A percentile compares a stretch with the other conserved stretches of the same genome.
Conservation (phyloP, 495 filamentous ascomycete species). For the Copromyces sp. region DNA sequence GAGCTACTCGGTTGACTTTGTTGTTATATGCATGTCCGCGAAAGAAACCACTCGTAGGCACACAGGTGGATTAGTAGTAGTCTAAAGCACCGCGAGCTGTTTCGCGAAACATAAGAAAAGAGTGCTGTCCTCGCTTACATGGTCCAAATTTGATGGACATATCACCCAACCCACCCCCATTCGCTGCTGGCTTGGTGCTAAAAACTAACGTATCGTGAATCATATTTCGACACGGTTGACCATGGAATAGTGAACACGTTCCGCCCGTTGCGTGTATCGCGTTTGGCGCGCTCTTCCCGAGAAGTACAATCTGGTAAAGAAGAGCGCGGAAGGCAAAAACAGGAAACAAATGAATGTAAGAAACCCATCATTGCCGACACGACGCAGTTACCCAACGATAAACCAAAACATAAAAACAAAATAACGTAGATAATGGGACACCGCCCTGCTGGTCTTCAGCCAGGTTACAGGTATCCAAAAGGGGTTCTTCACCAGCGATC, state of each 20-base stretch:
- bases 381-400: not conserved
- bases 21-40: too few species aligned
- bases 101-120: too few species aligned
- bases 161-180: too few species aligned
- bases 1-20: too few species aligned
- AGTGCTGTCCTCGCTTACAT: too few species aligned
- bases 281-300: not conserved
- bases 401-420: not conserved
- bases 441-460: not conserved
- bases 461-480: not conserved
- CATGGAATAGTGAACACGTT: not conserved
- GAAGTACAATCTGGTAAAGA: not conserved
- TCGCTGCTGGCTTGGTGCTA: too few species aligned
- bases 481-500: not conserved
- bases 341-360: not conserved
- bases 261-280: not conserved
- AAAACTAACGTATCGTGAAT: not conserved
- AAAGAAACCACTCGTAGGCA: too few species aligned
- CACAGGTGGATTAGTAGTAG: too few species aligned
- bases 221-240: not conserved
- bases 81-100: too few species aligned
- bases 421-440: not conserved
- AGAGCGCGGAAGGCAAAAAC: not conserved
- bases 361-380: not conserved
- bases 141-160: too few species aligned